Conservation (phyloP, 1,139 yeast genomes). For the Magnusiomyces ingens region DNA sequence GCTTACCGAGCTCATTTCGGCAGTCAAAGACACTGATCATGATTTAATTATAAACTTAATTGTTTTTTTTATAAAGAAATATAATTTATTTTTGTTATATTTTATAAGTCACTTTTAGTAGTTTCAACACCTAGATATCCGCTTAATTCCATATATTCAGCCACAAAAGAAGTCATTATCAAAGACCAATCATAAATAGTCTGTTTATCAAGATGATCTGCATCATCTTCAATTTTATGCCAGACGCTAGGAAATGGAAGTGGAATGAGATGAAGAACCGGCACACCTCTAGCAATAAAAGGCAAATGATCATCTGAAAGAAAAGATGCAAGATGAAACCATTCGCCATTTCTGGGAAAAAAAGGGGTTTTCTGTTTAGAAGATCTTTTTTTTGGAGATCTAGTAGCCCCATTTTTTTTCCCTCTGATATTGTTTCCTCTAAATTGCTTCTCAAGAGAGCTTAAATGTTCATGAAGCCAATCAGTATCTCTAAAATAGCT, state of each 20-base stretch:
- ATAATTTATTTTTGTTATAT: neutral
- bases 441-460: constrained; percentile 23
- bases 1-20: neutral
- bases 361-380: constrained; percentile 6
- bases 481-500: constrained; percentile 43
- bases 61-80: neutral
- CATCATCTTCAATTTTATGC: constrained; percentile 42
- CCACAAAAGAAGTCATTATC: constrained; percentile 31
- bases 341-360: constrained; percentile 16
- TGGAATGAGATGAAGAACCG: constrained; percentile 47
- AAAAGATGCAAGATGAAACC: constrained; percentile 25
- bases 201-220: constrained; percentile 29
- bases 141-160: constrained; percentile 30
- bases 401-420: constrained; percentile 3
- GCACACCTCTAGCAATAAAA: constrained; percentile 41
- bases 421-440: constrained; percentile 14
- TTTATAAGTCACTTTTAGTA: constrained; percentile 3
- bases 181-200: constrained; percentile 35
- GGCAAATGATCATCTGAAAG: constrained; percentile 53
- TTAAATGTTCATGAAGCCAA: constrained; percentile 35
- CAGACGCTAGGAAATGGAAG: constrained; percentile 43
- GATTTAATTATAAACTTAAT: neutral
- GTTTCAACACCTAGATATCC: constrained; percentile 11
- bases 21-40: neutral
- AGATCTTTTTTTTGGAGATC: neutral